These are phyloP conservation scores for Solanum tacnaense DNA, from an alignment of 257 asterid genomes.

Conservation along the genomic window DNA sequence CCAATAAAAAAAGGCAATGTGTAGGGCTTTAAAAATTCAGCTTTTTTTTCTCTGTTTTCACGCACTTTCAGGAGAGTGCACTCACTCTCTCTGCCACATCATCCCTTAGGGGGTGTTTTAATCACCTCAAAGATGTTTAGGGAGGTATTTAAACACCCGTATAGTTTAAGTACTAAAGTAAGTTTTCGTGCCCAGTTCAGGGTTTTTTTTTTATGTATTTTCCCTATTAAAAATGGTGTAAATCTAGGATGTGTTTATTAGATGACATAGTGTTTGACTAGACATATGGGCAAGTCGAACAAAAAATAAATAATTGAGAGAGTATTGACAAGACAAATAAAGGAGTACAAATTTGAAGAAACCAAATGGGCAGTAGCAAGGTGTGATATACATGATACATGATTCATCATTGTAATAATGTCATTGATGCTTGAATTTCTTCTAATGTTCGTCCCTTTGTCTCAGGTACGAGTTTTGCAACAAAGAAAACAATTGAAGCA, in stretches of 20 bases:
- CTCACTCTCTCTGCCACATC: no score
- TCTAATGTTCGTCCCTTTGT: constrained; percentile 80
- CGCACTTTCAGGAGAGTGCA: no score
- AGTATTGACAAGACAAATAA: not conserved
- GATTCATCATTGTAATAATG: not conserved
- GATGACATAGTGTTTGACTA: not conserved
- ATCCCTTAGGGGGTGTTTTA: no score
- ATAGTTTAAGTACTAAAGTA: no score
- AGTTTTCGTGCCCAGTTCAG: no score
- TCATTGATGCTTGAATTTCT: constrained; percentile 10
- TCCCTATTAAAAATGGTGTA: not conserved
- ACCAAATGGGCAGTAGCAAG: not conserved
- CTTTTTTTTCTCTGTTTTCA: no score
- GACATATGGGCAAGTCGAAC: not conserved
- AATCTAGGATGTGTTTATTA: not conserved
- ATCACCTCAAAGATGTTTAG: no score
- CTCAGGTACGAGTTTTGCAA: constrained; percentile 64
- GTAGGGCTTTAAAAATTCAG: no score
- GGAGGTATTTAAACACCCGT: no score
- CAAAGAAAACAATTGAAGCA: constrained; percentile 34
- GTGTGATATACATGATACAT: not conserved
- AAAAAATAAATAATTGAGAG: not conserved
- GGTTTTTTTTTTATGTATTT: no score
- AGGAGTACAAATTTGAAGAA: not conserved
- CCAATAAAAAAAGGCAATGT: no score